These are phyloP conservation scores for Fimicolochytrium jonesii DNA, from an alignment of 192 early-diverging fungal species.

Conservation along the genomic window DNA sequence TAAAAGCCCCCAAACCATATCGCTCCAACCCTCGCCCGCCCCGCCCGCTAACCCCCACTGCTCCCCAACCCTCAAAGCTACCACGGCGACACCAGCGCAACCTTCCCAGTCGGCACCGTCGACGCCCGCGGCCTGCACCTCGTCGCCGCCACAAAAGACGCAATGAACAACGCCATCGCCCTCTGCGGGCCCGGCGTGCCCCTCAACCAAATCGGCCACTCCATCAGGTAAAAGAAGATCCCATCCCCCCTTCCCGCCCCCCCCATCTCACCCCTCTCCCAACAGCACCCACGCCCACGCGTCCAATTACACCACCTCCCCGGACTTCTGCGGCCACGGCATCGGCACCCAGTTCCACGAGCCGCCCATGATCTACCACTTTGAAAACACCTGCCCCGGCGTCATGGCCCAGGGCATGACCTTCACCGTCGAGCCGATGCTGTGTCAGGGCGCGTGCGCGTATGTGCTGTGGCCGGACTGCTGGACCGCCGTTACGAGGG, in stretches of 20 bases:
- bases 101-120: slow-evolving; percentile 59
- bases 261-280: neutral
- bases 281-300: slow-evolving; percentile 34
- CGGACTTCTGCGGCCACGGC: slow-evolving; percentile 82
- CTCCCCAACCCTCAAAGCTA: slow-evolving; percentile 35
- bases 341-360: slow-evolving; percentile 80
- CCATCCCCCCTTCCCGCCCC: neutral
- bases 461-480: slow-evolving; percentile 79
- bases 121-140: slow-evolving; percentile 54
- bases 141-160: slow-evolving; percentile 52
- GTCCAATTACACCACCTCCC: slow-evolving; percentile 58
- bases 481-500: slow-evolving; percentile 75
- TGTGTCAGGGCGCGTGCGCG: slow-evolving; percentile 70
- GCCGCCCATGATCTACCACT: slow-evolving; percentile 75
- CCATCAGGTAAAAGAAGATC: slow-evolving; percentile 44
- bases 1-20: slow-evolving; percentile 1
- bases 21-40: neutral
- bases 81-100: slow-evolving; percentile 71
- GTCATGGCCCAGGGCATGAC: slow-evolving; percentile 72
- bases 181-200: slow-evolving; percentile 72
- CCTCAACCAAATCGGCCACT: slow-evolving; percentile 60
- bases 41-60: neutral
- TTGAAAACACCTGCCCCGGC: slow-evolving; percentile 66
- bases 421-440: slow-evolving; percentile 87
- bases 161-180: slow-evolving; percentile 56